These are phyloP conservation scores for Lepraria neglecta DNA, from an alignment of 495 filamentous ascomycete genomes.

Conservation along the genomic window DNA sequence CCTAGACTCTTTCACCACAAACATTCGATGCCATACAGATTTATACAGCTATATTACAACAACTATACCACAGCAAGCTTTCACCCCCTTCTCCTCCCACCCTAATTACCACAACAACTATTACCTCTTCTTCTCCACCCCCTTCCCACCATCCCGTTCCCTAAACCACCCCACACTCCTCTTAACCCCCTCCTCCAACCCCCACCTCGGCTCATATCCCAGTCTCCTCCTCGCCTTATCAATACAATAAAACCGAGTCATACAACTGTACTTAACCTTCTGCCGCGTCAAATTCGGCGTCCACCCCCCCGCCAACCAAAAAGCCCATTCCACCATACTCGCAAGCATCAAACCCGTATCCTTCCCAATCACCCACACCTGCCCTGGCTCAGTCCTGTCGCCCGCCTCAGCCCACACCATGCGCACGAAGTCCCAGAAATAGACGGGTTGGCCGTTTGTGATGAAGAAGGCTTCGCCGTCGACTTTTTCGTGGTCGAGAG, in stretches of 20 bases:
- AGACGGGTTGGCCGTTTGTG: slow-evolving; percentile 85
- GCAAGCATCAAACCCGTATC: slow-evolving; percentile 60
- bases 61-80: neutral
- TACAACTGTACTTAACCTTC: slow-evolving; percentile 58
- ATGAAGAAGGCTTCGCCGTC: slow-evolving; percentile 95
- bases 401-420: slow-evolving; percentile 70
- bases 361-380: slow-evolving; percentile 61
- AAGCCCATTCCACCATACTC: slow-evolving; percentile 59
- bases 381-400: slow-evolving; percentile 50
- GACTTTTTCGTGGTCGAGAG: slow-evolving; percentile 69
- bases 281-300: slow-evolving; percentile 68
- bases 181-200: slow-evolving; percentile 28
- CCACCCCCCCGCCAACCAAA: slow-evolving; percentile 56
- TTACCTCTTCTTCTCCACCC: slow-evolving; percentile 16
- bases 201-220: slow-evolving; percentile 29
- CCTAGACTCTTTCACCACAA: neutral
- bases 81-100: slow-evolving; percentile 52
- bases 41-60: slow-evolving; percentile 1
- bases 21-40: neutral
- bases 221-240: slow-evolving; percentile 31
- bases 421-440: slow-evolving; percentile 92
- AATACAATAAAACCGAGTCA: slow-evolving; percentile 26
- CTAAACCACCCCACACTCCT: slow-evolving; percentile 58
- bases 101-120: slow-evolving; percentile 34
- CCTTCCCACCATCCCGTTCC: slow-evolving; percentile 50